Evolutionary conservation across 805 yeast genomes (phyloP), one percentile per base, ranked within the genome.

Genomic region (Yarrowia phangngaensis): DNA sequence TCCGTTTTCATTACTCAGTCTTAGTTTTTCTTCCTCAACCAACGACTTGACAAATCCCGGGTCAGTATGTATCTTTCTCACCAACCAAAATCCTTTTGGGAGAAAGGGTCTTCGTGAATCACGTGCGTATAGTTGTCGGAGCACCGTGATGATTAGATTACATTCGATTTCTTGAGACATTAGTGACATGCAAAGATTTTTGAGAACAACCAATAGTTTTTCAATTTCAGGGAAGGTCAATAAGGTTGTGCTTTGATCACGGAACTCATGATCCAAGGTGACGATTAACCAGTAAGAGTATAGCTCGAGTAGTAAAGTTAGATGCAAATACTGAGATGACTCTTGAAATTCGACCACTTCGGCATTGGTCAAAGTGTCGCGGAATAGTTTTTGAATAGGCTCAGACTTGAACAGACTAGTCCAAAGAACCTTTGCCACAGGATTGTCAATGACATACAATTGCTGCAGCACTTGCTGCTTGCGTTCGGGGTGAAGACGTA

Each of bases 211-310:
- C 2, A 78, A 63, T 45, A 81, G 69, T 0, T 64, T 56, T 3
- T 54, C 51, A 13, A 74, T 72, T 33, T 71, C 70, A 2, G 58
- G 67, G 45, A 59, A 54, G 5, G 64, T 56, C 12, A 79, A 61
- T 24, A 75, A 69, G 20, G 65, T 60, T 4, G 58, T 68, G 15
- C 71, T 71, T 6, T 62, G 65, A 8, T 60, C 62, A 50, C 75
- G 72, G 36, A 80, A 64, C 55, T 80, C 89, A 8, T 68, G 64
- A 58, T 84, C 94, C 54, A 78, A 81, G 2, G 84, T 74, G 7
- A 84, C 77, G 19, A 77, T 72, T 31, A 84, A 63, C 75, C 84
- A 75, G 56, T 79, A 82, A 1, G 87, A 78, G 52, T 79, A 73
- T 8, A 82, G 58, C 54, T 83, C 86, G 51, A 81, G 70, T 0